phyloP scores from a whole-genome alignment of 306 rosid genomes.

The Trifolium repens region DNA sequence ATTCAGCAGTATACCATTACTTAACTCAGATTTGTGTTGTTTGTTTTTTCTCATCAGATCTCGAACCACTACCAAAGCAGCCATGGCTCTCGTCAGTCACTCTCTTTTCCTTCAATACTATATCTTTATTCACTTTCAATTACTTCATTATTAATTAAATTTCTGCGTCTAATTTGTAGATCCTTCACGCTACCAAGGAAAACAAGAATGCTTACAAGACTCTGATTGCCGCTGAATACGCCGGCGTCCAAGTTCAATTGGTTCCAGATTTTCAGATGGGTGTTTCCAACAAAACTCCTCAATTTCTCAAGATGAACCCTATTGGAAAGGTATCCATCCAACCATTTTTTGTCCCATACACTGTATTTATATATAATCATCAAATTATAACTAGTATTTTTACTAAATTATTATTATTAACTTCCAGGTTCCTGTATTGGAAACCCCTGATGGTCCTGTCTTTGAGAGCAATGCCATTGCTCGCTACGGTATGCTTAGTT shows the following conservation, averaged over 20 bases:
- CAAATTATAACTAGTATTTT: neutral
- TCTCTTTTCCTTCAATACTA: too few relatives aligned
- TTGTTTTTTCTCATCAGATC: too few relatives aligned
- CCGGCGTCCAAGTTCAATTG: constrained; percentile 61
- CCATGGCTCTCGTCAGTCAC: too few relatives aligned
- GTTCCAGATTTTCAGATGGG: constrained; percentile 67
- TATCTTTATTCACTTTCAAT: too few relatives aligned
- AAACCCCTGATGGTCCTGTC: constrained; percentile 75
- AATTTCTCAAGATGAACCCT: constrained; percentile 82
- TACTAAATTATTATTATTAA: neutral
- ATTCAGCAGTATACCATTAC: too few relatives aligned
- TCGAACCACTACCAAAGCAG: too few relatives aligned
- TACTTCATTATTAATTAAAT: too few relatives aligned
- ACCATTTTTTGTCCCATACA: neutral
- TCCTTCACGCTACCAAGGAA: constrained; percentile 53
- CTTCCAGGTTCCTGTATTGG: constrained; percentile 74
- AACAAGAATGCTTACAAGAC: constrained; percentile 71
- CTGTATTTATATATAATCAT: neutral
- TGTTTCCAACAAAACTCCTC: constrained; percentile 71
- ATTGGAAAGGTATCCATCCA: constrained; percentile 66
- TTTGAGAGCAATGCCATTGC: constrained; percentile 92
- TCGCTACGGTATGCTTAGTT: constrained; percentile 57
- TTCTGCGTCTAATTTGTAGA: constrained; percentile 41
- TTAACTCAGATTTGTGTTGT: too few relatives aligned
- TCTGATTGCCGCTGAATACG: constrained; percentile 63